Conservation (phyloP, 1,284 basidiomycete genomes). For the Schizophyllum amplum region DNA sequence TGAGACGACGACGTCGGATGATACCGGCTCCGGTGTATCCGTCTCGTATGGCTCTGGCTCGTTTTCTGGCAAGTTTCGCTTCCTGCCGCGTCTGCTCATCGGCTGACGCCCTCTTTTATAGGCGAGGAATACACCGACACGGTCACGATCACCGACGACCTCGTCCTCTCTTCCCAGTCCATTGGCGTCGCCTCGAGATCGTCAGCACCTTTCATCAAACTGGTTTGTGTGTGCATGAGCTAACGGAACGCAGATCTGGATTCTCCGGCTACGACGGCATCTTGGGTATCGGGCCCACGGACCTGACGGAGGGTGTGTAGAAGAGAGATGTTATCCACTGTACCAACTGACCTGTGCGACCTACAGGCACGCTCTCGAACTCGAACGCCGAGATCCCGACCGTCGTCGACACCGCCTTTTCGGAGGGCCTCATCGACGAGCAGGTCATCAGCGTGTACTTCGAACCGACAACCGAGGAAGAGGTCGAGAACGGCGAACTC, state of each 20-base stretch:
- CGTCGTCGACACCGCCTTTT: slow-evolving; percentile 9
- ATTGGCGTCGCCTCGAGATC: slow-evolving; percentile 28
- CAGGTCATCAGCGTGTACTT: slow-evolving; percentile 16
- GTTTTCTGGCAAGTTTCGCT: background rate
- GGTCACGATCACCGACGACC: slow-evolving; percentile 18
- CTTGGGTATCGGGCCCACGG: slow-evolving; percentile 24
- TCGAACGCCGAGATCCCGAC: slow-evolving; percentile 5
- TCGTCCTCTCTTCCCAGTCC: slow-evolving; percentile 24
- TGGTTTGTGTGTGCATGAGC: slow-evolving; percentile 26
- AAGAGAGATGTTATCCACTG: slow-evolving; percentile 7
- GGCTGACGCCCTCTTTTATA: background rate
- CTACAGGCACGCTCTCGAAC: background rate
- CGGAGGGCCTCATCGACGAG: slow-evolving; percentile 10
- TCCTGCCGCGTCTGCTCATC: background rate
- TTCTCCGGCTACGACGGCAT: slow-evolving; percentile 1
- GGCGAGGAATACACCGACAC: slow-evolving; percentile 19
- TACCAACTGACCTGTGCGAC: background rate
- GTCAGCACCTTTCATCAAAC: slow-evolving; percentile 16
- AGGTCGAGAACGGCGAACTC: slow-evolving; percentile 14
- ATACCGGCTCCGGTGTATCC: slow-evolving; percentile 28
- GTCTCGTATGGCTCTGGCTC: background rate
- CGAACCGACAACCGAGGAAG: slow-evolving; percentile 8
- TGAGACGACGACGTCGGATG: slow-evolving; percentile 35
- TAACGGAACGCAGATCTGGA: slow-evolving; percentile 20
- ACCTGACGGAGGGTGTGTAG: slow-evolving; percentile 20